Conservation (phyloP, 2,329 filamentous ascomycete species). For the Exophiala aquamarina region DNA sequence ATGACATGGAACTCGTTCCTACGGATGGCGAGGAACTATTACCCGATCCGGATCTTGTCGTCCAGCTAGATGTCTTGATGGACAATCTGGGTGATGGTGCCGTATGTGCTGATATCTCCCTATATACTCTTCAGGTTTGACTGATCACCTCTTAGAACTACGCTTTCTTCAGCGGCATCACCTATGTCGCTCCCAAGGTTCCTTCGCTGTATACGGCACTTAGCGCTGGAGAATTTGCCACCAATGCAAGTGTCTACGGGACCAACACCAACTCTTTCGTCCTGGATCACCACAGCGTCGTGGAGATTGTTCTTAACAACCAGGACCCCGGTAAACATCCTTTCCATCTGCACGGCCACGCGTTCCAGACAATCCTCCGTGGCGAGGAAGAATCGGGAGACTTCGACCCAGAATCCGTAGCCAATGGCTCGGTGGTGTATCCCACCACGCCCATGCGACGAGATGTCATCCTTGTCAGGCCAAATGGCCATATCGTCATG, state of each 20-base stretch:
- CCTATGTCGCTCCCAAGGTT: constrained; percentile 72
- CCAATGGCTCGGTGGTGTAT: constrained; percentile 28
- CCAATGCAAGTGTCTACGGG: constrained; percentile 64
- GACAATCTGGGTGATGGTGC: constrained; percentile 67
- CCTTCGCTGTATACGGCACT: constrained; percentile 77
- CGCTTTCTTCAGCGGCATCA: constrained; percentile 74
- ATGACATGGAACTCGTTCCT: constrained; percentile 70
- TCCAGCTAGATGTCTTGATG: constrained; percentile 67
- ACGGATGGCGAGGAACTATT: constrained; percentile 63
- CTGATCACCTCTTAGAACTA: constrained; percentile 19
- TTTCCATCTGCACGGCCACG: constrained; percentile 68
- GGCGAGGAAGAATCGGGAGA: constrained; percentile 29
- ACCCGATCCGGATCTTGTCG: constrained; percentile 60
- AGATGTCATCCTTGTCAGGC: constrained; percentile 55
- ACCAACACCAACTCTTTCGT: constrained; percentile 66
- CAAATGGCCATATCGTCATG: constrained; percentile 56
- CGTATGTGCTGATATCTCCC: constrained; percentile 52
- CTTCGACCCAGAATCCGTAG: constrained; percentile 35
- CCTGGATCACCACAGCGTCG: constrained; percentile 58
- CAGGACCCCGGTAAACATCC: constrained; percentile 61
- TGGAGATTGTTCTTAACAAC: constrained; percentile 43
- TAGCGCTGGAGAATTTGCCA: constrained; percentile 55
- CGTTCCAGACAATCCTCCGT: constrained; percentile 61
- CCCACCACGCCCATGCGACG: constrained; percentile 47
- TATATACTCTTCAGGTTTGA: neutral